A percentile compares a stretch with the other conserved stretches of the same genome.
Evolutionary conservation across 2,329 filamentous ascomycete species (phyloP).

Genomic region (Colletotrichum costaricense): DNA sequence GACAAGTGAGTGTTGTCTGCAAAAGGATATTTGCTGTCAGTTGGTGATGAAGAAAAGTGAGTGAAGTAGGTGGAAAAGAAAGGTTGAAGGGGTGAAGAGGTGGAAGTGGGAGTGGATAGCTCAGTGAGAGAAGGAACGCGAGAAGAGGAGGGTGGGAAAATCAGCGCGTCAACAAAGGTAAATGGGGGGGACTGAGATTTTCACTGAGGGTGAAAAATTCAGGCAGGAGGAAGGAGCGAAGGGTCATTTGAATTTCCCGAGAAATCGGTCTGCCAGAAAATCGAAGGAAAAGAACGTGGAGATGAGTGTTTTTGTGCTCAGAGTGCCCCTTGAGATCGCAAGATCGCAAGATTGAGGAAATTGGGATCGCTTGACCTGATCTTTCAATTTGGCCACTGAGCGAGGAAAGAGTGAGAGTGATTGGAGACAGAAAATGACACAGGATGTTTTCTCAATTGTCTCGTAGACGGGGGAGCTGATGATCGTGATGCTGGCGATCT

Average conservation of each 20-base stretch:
- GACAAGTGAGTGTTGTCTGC: conserved; percentile 5
- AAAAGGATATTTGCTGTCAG: neutral
- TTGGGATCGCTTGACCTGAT: neutral
- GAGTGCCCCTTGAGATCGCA: neutral
- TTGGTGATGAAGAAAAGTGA: conserved; percentile 1
- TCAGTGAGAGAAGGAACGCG: conserved; percentile 1
- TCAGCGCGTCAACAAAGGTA: conserved; percentile 12
- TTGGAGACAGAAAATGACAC: neutral
- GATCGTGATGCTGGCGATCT: neutral
- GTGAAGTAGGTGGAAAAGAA: neutral
- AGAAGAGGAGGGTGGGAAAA: neutral
- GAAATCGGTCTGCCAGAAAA: neutral
- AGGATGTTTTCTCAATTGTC: too few relatives aligned
- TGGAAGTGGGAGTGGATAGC: neutral
- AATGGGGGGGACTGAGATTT: neutral
- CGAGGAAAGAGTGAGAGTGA: neutral
- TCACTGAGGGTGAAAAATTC: neutral
- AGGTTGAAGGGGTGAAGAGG: neutral
- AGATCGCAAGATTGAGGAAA: neutral
- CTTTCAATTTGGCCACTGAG: neutral
- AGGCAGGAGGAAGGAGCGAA: conserved; percentile 15
- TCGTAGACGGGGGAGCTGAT: neutral
- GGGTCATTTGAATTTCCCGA: neutral
- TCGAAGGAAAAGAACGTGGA: neutral
- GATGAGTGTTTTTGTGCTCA: neutral